Base-by-base conservation (phyloP, 164 flowering plant species). In the Aristolochia californica region DNA sequence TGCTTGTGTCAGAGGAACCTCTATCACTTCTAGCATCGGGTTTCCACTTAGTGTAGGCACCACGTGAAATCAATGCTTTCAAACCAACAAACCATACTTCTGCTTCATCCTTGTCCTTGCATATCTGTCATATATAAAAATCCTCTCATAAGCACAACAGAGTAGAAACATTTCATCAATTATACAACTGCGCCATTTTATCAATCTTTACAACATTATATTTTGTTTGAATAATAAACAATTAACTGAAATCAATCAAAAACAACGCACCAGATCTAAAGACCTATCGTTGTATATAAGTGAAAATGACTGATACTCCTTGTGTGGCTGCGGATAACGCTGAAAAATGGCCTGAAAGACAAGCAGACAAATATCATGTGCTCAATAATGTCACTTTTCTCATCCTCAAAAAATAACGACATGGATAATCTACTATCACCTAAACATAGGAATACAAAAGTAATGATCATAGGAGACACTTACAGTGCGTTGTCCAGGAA, bases 401-500 rank as follows among this genome's bases (percentile, higher is more conserved):
- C 14, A 40, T 14, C 18, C 43, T 40, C 47, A 16, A 5, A 4
- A n/a, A 20, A 4, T 17, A 20, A 2, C 12, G 50, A 47, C 5
- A 47, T 11, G 20, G 22, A 4, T n/a, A 5, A 45, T 14, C 5
- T 17, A 47, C 0, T 47, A 47, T 1, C 18, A 47, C 15, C 18
- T 0, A 1, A 16, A 4, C 10, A 4, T 13, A 17, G 22, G 22
- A 20, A 47, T 17, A 4, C 5, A 17, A 47, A 47, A 47, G 40
- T n/a, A 45, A 44, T n/a, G 24, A n/a, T 13, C 13, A 23, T 4
- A 16, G 25, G 26, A 63, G 16, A 66, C 60, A 70, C 96, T 91
- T 72, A 91, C 98, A 60, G 98, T 91, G 28, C 93, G 84, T 69
- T 91, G 96, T 60, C 98, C 96, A 56, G 98, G 95, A 71, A 91